Base-by-base conservation (phyloP, 2,329 filamentous ascomycete species). In the Aspergillus sergii region DNA sequence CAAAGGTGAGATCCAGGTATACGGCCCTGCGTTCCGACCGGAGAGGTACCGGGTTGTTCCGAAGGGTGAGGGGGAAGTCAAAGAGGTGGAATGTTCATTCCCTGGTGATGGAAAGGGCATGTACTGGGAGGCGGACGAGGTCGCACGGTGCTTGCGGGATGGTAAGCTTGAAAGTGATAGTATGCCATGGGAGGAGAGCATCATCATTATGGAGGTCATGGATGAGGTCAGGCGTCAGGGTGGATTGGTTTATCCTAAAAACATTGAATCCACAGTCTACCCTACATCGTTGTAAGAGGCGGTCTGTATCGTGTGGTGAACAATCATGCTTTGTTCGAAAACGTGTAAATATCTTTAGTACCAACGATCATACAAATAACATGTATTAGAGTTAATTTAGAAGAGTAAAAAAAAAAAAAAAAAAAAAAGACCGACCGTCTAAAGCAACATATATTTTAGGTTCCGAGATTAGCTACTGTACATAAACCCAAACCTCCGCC, bases 61-160 rank as follows among this genome's bases (percentile, higher is more conserved):
- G 56, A 76, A 78, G 61, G 75, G 75, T 32, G 82, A 81, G 57
- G 78, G 81, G 48, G 83, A 86, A 69, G 68, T 77, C 7, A 69
- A 71, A 55, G 74, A 80, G 46, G 73, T 79, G 69, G 75, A 78
- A 51, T 73, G 69, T 59, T 70, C 73, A 14, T 80, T 85, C 62
- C 86, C 87, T 32, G 85, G 82, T 16, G 79, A 82, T 69, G 92
- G 92, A 12, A 89, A 92, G 67, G 93, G 92, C 57, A 95, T 96
- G 91, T 95, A 92, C 80, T 94, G 90, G 90, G 91, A 94, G 76
- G 92, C 92, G 1, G 91, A 94, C 75, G 91, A 93, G 81, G 90
- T 87, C 67, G 91, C 89, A 32, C 84, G 89, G 53, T 92, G 90
- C 68, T 74, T 96, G 62, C 83, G 90, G 50, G 92, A 95, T 74